phyloP scores from a whole-genome alignment of 768 basidiomycete genomes.

The Suillus brevipes region DNA sequence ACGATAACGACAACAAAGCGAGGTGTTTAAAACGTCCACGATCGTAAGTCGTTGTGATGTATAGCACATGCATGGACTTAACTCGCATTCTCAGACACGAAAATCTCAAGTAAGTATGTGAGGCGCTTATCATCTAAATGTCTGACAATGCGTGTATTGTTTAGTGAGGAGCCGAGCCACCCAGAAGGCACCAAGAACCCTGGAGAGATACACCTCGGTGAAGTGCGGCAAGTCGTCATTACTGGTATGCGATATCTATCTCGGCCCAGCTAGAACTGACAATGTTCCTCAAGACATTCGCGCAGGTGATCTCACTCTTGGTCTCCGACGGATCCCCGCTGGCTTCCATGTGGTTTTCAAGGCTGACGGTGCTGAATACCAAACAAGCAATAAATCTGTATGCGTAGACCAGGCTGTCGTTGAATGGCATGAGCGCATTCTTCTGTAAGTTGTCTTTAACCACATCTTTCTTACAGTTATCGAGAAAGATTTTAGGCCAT shows the following conservation, averaged over 20 bases:
- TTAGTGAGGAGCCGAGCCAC: too few relatives aligned
- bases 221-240: background rate
- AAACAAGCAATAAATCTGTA: slow-evolving; percentile 1
- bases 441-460: background rate
- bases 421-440: slow-evolving; percentile 5
- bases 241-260: background rate
- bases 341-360: slow-evolving; percentile 12
- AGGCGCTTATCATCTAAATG: too few relatives aligned
- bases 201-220: too few relatives aligned
- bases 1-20: too few relatives aligned
- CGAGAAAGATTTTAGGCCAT: background rate
- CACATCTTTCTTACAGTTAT: background rate
- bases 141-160: too few relatives aligned
- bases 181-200: too few relatives aligned
- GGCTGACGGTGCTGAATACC: background rate
- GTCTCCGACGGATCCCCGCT: slow-evolving; percentile 9
- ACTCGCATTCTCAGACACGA: too few relatives aligned
- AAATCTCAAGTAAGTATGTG: too few relatives aligned
- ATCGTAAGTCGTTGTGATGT: too few relatives aligned
- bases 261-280: background rate
- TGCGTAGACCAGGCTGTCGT: background rate
- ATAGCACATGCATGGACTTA: too few relatives aligned
- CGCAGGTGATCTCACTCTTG: slow-evolving; percentile 7
- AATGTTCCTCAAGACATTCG: slow-evolving; percentile 10
- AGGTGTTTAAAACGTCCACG: too few relatives aligned